phyloP scores from a whole-genome alignment of 805 yeast species.

The Blastobotrys peoriensis region DNA sequence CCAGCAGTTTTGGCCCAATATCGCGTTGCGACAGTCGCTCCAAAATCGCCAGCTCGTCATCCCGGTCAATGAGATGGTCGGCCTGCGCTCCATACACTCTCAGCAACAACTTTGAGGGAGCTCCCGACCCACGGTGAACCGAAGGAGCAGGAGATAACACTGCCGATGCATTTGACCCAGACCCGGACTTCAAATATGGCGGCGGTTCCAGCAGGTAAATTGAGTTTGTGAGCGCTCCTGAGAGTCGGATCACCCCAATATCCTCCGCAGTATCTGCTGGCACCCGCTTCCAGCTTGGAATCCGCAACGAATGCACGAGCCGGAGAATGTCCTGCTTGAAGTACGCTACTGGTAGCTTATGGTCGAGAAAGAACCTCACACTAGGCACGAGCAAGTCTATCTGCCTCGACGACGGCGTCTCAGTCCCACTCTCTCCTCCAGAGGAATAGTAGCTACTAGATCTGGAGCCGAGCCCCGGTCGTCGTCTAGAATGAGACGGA shows the following conservation, averaged over 20 bases:
- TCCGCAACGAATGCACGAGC: slow-evolving; percentile 53
- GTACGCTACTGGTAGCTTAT: slow-evolving; percentile 73
- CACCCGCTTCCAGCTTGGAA: slow-evolving; percentile 75
- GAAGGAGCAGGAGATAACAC: slow-evolving; percentile 24
- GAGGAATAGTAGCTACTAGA: background rate
- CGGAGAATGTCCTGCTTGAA: slow-evolving; percentile 75
- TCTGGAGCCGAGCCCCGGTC: slow-evolving; percentile 5
- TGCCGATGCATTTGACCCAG: background rate
- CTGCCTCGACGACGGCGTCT: background rate
- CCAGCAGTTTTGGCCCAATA: slow-evolving; percentile 85
- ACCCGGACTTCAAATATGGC: slow-evolving; percentile 20
- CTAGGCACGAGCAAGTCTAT: slow-evolving; percentile 8
- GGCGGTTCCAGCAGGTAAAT: slow-evolving; percentile 72
- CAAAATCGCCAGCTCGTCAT: slow-evolving; percentile 65
- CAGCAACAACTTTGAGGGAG: slow-evolving; percentile 58
- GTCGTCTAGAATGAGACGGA: background rate
- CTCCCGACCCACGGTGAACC: slow-evolving; percentile 23
- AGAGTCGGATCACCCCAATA: slow-evolving; percentile 58
- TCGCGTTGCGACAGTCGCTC: slow-evolving; percentile 66
- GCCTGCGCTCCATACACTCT: slow-evolving; percentile 88
- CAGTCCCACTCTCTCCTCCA: background rate
- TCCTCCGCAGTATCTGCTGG: slow-evolving; percentile 32
- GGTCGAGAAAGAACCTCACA: slow-evolving; percentile 60
- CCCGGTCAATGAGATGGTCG: slow-evolving; percentile 79
- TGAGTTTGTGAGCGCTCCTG: slow-evolving; percentile 92